A percentile compares a stretch with the other conserved stretches of the same genome.
Evolutionary conservation across 164 flowering plant species (phyloP).

Genomic region (Vitis labrusca): DNA sequence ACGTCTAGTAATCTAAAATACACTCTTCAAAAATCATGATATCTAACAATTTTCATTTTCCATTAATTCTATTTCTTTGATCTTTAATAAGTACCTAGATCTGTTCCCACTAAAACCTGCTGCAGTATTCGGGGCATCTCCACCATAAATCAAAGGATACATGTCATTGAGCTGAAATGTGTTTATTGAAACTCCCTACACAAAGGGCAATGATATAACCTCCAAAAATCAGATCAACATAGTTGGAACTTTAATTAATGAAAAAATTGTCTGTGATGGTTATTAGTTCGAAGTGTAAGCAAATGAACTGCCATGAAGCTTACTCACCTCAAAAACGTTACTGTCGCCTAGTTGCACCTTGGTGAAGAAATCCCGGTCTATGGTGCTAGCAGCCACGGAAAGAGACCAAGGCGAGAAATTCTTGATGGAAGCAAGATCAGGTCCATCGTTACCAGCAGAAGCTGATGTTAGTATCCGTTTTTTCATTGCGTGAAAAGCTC

Average conservation of each 20-base stretch:
- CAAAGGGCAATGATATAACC: background rate
- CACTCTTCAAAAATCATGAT: too few species aligned
- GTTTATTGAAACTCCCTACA: conserved; percentile 35
- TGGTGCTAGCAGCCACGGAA: conserved; percentile 42
- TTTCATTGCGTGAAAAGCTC: conserved; percentile 36
- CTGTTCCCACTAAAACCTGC: conserved; percentile 1
- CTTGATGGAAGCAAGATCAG: conserved; percentile 10
- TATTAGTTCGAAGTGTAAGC: background rate
- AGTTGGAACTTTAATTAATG: too few species aligned
- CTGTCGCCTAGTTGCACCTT: conserved; percentile 28
- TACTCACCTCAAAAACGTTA: conserved; percentile 19
- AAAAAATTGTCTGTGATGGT: too few species aligned
- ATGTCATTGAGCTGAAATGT: conserved; percentile 17
- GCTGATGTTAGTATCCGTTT: conserved; percentile 29
- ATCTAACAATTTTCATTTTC: too few species aligned
- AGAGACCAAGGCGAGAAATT: conserved; percentile 46
- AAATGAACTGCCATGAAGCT: background rate
- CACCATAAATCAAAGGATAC: conserved; percentile 28
- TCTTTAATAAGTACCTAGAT: conserved; percentile 19
- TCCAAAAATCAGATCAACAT: too few species aligned
- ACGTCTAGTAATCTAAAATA: too few species aligned
- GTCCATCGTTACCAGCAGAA: conserved; percentile 38
- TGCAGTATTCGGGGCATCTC: conserved; percentile 25
- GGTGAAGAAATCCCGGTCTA: conserved; percentile 28
- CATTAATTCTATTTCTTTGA: too few species aligned